phyloP scores from a whole-genome alignment of 805 yeast species.

The Phaffomyces opuntiae region DNA sequence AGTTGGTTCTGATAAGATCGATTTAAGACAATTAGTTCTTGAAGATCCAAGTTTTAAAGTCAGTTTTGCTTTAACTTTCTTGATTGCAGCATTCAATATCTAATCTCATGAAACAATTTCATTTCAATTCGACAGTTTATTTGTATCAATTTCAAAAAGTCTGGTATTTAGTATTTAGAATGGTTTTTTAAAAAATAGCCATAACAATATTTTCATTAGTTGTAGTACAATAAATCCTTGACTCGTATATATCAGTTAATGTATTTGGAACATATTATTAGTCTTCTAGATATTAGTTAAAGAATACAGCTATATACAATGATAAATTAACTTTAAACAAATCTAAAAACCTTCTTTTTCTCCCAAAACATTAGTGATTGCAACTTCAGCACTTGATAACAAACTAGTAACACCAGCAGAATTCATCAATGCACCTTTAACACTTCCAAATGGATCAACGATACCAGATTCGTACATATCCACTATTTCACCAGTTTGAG shows the following conservation, averaged over 20 bases:
- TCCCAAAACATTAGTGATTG: constrained; percentile 80
- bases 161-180: too few relatives aligned
- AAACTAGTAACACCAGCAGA: constrained; percentile 97
- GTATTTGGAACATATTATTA: too few relatives aligned
- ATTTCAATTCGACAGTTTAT: background rate
- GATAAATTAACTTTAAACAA: too few relatives aligned
- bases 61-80: constrained; percentile 46
- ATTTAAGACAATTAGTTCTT: constrained; percentile 44
- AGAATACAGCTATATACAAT: too few relatives aligned
- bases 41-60: constrained; percentile 56
- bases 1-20: constrained; percentile 34
- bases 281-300: too few relatives aligned
- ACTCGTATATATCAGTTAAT: too few relatives aligned
- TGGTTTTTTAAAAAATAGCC: too few relatives aligned
- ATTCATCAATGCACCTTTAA: constrained; percentile 89
- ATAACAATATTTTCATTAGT: too few relatives aligned
- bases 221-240: too few relatives aligned
- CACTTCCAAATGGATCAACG: constrained; percentile 97
- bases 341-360: constrained; percentile 19
- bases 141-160: too few relatives aligned
- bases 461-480: constrained; percentile 97
- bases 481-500: constrained; percentile 86
- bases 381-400: constrained; percentile 97
- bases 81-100: constrained; percentile 53
- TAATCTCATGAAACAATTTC: constrained; percentile 1